phyloP scores from a whole-genome alignment of 805 yeast genomes.

The Zygosaccharomyces lentus region DNA sequence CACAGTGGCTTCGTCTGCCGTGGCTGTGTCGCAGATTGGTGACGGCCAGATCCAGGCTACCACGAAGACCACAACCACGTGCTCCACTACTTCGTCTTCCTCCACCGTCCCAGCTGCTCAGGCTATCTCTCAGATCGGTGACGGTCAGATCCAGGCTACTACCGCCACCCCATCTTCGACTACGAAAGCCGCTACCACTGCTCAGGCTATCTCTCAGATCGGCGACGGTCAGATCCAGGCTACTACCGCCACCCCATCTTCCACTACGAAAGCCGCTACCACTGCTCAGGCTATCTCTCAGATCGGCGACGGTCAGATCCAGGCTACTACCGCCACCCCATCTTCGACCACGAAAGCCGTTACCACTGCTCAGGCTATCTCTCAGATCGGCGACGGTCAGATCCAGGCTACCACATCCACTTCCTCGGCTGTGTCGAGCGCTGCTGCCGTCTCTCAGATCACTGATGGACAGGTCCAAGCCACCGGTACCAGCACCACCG shows the following conservation, averaged over 20 bases:
- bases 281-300: constrained; percentile 29
- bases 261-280: constrained; percentile 22
- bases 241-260: constrained; percentile 19
- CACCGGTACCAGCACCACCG: constrained; percentile 14
- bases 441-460: constrained; percentile 40
- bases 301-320: constrained; percentile 43
- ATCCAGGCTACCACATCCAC: constrained; percentile 36
- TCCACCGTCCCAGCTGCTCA: constrained; percentile 19
- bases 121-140: constrained; percentile 44
- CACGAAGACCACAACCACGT: constrained; percentile 19
- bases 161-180: constrained; percentile 27
- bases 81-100: neutral
- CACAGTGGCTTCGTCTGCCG: constrained; percentile 31
- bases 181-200: no score
- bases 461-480: constrained; percentile 41
- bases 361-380: constrained; percentile 32
- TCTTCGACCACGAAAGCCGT: constrained; percentile 39
- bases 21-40: constrained; percentile 41
- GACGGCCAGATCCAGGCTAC: constrained; percentile 55
- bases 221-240: constrained; percentile 44
- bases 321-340: constrained; percentile 29
- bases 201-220: constrained; percentile 37
- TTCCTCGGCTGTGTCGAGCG: constrained; percentile 20
- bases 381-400: constrained; percentile 45
- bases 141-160: constrained; percentile 38